These are phyloP conservation scores for Sclerotinia borealis DNA, from an alignment of 2,329 filamentous ascomycete genomes.

Conservation along the genomic window DNA sequence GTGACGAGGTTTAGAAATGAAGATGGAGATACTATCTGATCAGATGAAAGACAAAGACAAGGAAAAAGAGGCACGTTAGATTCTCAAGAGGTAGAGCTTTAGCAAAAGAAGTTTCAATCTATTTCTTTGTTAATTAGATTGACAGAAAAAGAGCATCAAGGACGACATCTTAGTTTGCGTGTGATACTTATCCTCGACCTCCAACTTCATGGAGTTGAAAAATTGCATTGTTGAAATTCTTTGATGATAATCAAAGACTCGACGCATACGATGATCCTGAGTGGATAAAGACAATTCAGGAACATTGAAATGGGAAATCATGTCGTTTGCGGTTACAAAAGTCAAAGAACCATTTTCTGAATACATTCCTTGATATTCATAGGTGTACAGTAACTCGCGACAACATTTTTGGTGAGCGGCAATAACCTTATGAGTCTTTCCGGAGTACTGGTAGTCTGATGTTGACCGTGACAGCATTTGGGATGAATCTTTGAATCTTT, in stretches of 20 bases:
- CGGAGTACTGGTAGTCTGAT: background rate
- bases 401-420: background rate
- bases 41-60: background rate
- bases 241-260: background rate
- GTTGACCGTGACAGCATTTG: too few species aligned
- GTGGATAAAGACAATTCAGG: background rate
- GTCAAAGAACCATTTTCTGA: background rate
- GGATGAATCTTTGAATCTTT: too few species aligned
- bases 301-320: background rate
- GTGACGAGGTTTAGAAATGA: background rate
- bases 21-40: background rate
- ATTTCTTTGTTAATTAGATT: background rate
- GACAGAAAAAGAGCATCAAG: background rate
- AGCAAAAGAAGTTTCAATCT: background rate
- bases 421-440: too few species aligned
- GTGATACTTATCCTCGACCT: background rate
- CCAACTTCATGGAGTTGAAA: background rate
- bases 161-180: background rate
- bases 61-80: background rate
- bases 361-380: background rate
- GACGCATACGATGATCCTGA: background rate
- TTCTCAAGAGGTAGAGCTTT: background rate
- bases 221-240: background rate
- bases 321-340: conserved; percentile 1
- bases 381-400: background rate